Conservation (phyloP, 2,329 filamentous ascomycete species). For the Lecanoromycetidae sp. region DNA sequence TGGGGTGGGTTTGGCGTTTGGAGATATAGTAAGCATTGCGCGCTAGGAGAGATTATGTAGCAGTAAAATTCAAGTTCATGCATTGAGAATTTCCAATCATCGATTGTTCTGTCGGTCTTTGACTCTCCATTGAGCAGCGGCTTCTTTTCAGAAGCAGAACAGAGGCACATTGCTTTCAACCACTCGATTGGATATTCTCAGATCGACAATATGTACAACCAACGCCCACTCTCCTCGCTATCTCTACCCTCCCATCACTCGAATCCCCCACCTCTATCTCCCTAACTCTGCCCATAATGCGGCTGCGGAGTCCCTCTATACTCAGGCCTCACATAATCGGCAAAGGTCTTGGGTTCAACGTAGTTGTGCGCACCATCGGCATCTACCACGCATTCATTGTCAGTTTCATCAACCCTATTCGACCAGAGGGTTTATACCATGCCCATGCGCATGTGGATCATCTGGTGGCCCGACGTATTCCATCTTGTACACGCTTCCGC, state of each 20-base stretch:
- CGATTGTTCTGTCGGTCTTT: too few relatives aligned
- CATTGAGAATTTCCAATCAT: too few relatives aligned
- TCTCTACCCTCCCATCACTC: background rate
- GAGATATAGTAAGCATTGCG: background rate
- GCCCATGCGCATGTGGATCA: constrained; percentile 44
- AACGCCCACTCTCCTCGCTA: background rate
- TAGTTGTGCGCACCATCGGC: constrained; percentile 38
- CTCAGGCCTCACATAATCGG: constrained; percentile 88
- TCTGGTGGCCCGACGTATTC: constrained; percentile 81
- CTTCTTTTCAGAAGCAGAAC: too few relatives aligned
- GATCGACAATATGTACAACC: background rate
- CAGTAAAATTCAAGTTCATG: background rate
- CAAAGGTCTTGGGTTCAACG: constrained; percentile 89
- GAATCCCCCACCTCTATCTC: background rate
- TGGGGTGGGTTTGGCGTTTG: background rate
- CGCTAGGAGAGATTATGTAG: background rate
- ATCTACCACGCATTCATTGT: too few relatives aligned
- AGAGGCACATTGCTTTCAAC: background rate
- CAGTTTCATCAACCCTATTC: too few relatives aligned
- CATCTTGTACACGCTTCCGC: constrained; percentile 95
- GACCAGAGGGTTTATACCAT: too few relatives aligned
- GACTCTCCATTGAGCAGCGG: too few relatives aligned
- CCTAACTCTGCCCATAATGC: background rate
- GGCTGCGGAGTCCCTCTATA: constrained; percentile 50
- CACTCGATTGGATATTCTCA: background rate